Conservation (phyloP, 106 monocot species). For the Dendrobium nobile region DNA sequence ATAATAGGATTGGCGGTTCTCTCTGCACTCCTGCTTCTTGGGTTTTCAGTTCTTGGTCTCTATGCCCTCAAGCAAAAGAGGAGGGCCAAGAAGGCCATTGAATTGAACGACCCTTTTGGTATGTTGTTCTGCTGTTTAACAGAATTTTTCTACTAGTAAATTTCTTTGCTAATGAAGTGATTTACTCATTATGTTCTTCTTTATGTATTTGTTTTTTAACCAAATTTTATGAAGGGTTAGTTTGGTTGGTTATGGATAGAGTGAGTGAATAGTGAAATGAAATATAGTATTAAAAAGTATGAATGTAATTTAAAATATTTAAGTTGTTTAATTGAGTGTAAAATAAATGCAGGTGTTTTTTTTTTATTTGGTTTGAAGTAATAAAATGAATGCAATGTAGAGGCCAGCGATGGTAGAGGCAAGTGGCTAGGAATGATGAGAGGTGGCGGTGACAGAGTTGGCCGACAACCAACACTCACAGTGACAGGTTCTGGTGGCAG, state of each 20-base stretch:
- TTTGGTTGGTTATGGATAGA: not conserved
- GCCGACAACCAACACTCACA: too few species aligned
- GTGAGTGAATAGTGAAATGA: too few species aligned
- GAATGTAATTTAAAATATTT: too few species aligned
- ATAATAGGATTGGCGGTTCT: conserved; percentile 43
- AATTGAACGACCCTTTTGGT: conserved; percentile 66
- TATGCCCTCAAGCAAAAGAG: conserved; percentile 49
- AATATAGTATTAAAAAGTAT: too few species aligned
- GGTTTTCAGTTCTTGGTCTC: conserved; percentile 26
- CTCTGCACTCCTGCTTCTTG: conserved; percentile 35
- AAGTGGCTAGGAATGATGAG: too few species aligned
- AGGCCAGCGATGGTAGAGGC: too few species aligned
- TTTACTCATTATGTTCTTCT: not conserved
- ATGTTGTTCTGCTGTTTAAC: conserved; percentile 4
- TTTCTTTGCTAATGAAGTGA: not conserved
- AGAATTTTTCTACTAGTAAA: not conserved
- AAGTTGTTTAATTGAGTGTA: too few species aligned
- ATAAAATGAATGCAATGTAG: too few species aligned
- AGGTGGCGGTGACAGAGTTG: too few species aligned
- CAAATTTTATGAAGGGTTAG: not conserved
- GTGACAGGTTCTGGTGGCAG: too few species aligned
- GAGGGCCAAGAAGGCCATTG: conserved; percentile 45
- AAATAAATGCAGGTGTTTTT: too few species aligned
- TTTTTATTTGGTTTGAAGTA: too few species aligned
- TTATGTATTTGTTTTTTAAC: not conserved